Percentiles rank a stretch among this genome's conserved stretches.
phyloP scores from a whole-genome alignment of 2,329 filamentous ascomycete genomes.

The Lasiodiplodia gonubiensis region DNA sequence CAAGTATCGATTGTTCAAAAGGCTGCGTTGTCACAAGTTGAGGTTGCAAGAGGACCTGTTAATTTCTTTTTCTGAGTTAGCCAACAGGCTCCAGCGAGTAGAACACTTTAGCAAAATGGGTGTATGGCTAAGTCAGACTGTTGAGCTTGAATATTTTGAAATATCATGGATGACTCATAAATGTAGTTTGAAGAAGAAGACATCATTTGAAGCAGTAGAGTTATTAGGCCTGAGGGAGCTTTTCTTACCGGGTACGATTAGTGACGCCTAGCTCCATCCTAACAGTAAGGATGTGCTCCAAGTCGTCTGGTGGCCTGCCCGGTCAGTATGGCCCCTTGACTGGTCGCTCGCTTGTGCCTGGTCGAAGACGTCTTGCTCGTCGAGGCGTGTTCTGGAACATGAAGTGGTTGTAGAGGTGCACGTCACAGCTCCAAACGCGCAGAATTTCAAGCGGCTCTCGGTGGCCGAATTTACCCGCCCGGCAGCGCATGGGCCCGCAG shows the following conservation, averaged over 20 bases:
- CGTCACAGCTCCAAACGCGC: neutral
- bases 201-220: constrained; percentile 32
- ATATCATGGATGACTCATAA: constrained; percentile 45
- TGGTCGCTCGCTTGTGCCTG: neutral
- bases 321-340: neutral
- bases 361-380: neutral
- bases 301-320: too few relatives aligned
- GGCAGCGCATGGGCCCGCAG: constrained; percentile 1
- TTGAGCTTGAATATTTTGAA: constrained; percentile 58
- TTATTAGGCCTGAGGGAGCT: neutral
- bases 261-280: neutral
- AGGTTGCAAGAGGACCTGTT: neutral
- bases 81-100: neutral
- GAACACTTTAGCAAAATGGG: neutral
- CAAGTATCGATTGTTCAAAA: neutral
- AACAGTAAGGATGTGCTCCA: neutral
- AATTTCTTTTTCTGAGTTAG: neutral
- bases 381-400: neutral
- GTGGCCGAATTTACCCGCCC: constrained; percentile 24
- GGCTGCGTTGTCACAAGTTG: neutral
- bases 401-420: neutral
- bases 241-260: constrained; percentile 33
- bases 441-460: constrained; percentile 24
- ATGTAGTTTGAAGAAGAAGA: constrained; percentile 46
- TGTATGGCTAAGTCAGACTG: constrained; percentile 52